These are phyloP conservation scores for Hypoxylon sp. DNA, from an alignment of 2,329 filamentous ascomycete species.

Conservation along the genomic window DNA sequence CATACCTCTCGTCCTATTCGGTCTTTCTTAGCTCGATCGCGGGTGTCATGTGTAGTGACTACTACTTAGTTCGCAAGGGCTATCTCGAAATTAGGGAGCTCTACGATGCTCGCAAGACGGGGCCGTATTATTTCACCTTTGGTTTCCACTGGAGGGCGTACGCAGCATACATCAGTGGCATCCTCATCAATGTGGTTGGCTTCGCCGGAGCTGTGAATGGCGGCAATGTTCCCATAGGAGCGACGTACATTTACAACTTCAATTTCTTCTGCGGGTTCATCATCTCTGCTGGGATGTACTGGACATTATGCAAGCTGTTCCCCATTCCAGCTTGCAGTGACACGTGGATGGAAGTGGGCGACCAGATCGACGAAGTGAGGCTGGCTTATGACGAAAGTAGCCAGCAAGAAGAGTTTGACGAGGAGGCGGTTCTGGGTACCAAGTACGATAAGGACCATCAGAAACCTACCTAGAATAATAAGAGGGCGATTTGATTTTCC, in stretches of 20 bases:
- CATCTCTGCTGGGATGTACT: constrained; percentile 77
- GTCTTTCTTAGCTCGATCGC: constrained; percentile 95
- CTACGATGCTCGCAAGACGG: constrained; percentile 76
- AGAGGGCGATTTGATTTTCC: background rate
- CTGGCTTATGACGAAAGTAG: constrained; percentile 61
- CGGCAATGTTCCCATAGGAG: constrained; percentile 76
- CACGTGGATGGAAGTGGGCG: constrained; percentile 67
- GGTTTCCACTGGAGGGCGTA: constrained; percentile 90
- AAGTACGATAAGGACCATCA: constrained; percentile 43
- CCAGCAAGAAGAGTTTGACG: constrained; percentile 55
- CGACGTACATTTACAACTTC: constrained; percentile 87
- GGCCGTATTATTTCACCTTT: constrained; percentile 79
- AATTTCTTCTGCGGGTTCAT: constrained; percentile 92
- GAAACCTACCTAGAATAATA: constrained; percentile 33
- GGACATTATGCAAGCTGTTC: constrained; percentile 73
- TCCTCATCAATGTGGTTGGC: constrained; percentile 90
- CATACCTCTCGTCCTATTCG: constrained; percentile 90
- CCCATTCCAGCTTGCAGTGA: constrained; percentile 82
- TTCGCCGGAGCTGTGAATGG: constrained; percentile 85
- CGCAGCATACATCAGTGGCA: constrained; percentile 83
- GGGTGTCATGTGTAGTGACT: constrained; percentile 90
- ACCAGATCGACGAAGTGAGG: constrained; percentile 66
- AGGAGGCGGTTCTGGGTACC: constrained; percentile 50
- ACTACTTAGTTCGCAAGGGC: constrained; percentile 86
- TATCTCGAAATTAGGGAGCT: constrained; percentile 84